Evolutionary conservation across 2,329 filamentous ascomycete genomes (phyloP).

Genomic region (Xylaria sp.): DNA sequence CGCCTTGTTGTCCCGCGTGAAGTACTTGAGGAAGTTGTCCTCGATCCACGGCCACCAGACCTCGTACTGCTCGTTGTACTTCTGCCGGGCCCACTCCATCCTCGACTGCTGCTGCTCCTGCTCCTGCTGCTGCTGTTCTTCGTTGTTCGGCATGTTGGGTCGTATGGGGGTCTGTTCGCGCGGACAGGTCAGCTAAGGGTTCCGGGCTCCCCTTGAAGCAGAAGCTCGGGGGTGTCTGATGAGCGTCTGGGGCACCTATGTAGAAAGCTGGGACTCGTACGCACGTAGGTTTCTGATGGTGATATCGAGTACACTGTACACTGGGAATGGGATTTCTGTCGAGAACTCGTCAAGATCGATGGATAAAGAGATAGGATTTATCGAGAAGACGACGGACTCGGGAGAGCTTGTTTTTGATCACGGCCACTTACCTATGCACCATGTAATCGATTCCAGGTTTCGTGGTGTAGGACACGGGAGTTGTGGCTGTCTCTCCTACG

Average conservation of each 20-base stretch:
- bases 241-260: too few species aligned
- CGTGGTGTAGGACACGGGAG: background rate
- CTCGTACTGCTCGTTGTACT: slow-evolving; percentile 74
- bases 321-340: background rate
- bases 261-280: background rate
- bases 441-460: background rate
- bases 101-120: background rate
- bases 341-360: background rate
- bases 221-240: background rate
- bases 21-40: slow-evolving; percentile 71
- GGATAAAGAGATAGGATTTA: background rate
- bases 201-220: background rate
- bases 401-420: background rate
- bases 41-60: slow-evolving; percentile 78
- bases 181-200: background rate
- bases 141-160: background rate
- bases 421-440: background rate
- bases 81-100: slow-evolving; percentile 62
- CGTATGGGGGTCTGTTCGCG: background rate
- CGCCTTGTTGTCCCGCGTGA: slow-evolving; percentile 77
- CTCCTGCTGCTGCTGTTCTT: background rate
- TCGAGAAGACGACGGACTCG: background rate
- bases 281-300: background rate
- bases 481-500: slow-evolving; percentile 20
- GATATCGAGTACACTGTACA: background rate